phyloP scores from a whole-genome alignment of 139 green algal genomes.

The Tetratostichococcus sp. region DNA sequence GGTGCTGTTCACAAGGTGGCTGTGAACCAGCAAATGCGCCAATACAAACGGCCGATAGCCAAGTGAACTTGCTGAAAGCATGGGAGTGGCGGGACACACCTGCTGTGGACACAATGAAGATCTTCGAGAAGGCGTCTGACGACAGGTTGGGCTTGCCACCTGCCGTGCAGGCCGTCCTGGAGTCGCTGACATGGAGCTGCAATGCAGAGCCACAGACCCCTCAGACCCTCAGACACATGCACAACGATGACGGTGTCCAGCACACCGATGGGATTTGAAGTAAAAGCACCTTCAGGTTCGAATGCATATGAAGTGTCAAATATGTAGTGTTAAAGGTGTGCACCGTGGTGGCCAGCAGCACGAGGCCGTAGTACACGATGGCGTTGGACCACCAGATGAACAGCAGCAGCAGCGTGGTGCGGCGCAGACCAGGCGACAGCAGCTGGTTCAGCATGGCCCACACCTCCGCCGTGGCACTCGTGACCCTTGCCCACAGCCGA shows the following conservation, averaged over 20 bases:
- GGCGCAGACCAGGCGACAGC: slow-evolving; percentile 17
- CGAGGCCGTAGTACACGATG: slow-evolving; percentile 74
- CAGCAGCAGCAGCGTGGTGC: slow-evolving; percentile 58
- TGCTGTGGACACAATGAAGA: slow-evolving; percentile 33
- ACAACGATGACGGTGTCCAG: too few species aligned
- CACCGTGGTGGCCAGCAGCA: slow-evolving; percentile 65
- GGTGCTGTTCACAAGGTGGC: too few species aligned
- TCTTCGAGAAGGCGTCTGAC: slow-evolving; percentile 10
- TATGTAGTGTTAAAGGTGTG: too few species aligned
- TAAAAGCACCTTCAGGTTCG: too few species aligned
- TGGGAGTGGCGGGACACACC: too few species aligned
- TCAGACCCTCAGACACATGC: too few species aligned
- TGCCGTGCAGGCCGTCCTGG: slow-evolving; percentile 3
- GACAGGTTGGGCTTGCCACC: slow-evolving; percentile 6
- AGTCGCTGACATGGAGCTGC: slow-evolving; percentile 16
- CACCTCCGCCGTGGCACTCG: not conserved
- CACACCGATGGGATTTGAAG: too few species aligned
- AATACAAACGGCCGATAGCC: too few species aligned
- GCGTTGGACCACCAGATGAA: slow-evolving; percentile 66
- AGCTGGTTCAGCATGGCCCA: slow-evolving; percentile 8
- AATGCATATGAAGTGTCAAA: too few species aligned
- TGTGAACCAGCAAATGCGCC: too few species aligned
- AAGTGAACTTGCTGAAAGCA: too few species aligned
- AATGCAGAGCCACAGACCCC: too few species aligned
- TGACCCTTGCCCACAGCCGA: not conserved